Percentiles rank a stretch among this genome's conserved stretches.
Evolutionary conservation across 306 rosid genomes (phyloP).

Genomic region (Hippophae gyantsensis): DNA sequence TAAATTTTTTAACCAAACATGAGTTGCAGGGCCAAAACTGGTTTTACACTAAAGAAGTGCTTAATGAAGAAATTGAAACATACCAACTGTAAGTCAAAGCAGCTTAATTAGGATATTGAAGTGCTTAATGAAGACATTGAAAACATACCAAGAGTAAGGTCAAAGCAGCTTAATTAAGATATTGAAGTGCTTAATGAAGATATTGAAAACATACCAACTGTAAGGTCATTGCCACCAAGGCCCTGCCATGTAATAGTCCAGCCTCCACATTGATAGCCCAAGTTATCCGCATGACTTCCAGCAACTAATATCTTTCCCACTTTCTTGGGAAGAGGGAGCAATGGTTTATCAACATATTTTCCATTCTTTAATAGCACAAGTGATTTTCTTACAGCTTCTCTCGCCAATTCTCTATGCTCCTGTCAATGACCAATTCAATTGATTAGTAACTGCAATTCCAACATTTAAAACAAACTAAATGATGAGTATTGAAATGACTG

Average conservation of each 20-base stretch:
- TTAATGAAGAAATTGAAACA: too few relatives aligned
- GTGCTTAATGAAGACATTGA: too few relatives aligned
- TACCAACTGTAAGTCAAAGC: background rate
- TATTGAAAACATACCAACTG: constrained; percentile 41
- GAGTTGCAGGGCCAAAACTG: too few relatives aligned
- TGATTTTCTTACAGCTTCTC: constrained; percentile 91
- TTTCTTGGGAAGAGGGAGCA: constrained; percentile 89
- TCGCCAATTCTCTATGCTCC: constrained; percentile 86
- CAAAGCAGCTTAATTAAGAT: background rate
- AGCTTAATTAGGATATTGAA: background rate
- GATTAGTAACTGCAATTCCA: background rate
- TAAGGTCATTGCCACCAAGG: constrained; percentile 53
- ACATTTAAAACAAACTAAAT: background rate
- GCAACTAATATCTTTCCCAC: constrained; percentile 63
- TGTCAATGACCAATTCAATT: constrained; percentile 17
- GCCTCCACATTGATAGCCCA: constrained; percentile 94
- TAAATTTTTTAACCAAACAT: too few relatives aligned
- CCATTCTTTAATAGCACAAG: constrained; percentile 85
- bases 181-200: background rate
- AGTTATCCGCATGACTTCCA: constrained; percentile 81
- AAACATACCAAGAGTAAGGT: background rate
- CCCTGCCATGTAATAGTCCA: constrained; percentile 99
- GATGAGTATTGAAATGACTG: background rate
- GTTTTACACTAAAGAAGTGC: too few relatives aligned
- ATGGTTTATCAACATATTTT: constrained; percentile 33